A percentile compares a stretch with the other conserved stretches of the same genome.
Evolutionary conservation across 371 early-diverging fungal genomes (phyloP).

Genomic region (Mortierella sp.): DNA sequence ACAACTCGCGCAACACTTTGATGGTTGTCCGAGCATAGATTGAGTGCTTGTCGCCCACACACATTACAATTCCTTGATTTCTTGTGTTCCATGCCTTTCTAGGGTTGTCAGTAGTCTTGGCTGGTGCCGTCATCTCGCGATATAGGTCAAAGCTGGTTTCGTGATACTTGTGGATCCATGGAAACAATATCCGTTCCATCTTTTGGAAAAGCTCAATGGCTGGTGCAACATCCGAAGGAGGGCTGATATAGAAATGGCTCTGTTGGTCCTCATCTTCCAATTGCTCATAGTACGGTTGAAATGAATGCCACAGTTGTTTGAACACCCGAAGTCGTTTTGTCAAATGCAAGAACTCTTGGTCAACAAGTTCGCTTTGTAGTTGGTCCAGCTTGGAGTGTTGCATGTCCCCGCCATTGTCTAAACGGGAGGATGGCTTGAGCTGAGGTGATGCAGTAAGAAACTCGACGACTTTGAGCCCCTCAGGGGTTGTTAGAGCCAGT

Average conservation of each 20-base stretch:
- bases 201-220: conserved; percentile 22
- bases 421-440: background rate
- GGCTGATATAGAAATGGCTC: conserved; percentile 12
- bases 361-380: background rate
- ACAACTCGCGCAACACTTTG: conserved; percentile 61
- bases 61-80: conserved; percentile 73
- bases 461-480: conserved; percentile 12
- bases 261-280: conserved; percentile 13
- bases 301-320: conserved; percentile 14
- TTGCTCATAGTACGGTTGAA: conserved; percentile 15
- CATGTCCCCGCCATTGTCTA: background rate
- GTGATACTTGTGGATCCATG: conserved; percentile 21
- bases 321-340: conserved; percentile 29
- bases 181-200: conserved; percentile 30
- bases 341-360: conserved; percentile 11
- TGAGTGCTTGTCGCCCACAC: conserved; percentile 71
- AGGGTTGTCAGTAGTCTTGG: background rate
- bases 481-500: conserved; percentile 8
- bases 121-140: background rate
- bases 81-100: conserved; percentile 2
- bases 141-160: conserved; percentile 23
- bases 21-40: conserved; percentile 65
- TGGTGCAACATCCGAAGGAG: conserved; percentile 17
- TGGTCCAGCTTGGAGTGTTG: background rate
- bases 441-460: conserved; percentile 7